Base-by-base conservation (phyloP, 1,284 basidiomycete species). In the Thecaphora thlaspeos region DNA sequence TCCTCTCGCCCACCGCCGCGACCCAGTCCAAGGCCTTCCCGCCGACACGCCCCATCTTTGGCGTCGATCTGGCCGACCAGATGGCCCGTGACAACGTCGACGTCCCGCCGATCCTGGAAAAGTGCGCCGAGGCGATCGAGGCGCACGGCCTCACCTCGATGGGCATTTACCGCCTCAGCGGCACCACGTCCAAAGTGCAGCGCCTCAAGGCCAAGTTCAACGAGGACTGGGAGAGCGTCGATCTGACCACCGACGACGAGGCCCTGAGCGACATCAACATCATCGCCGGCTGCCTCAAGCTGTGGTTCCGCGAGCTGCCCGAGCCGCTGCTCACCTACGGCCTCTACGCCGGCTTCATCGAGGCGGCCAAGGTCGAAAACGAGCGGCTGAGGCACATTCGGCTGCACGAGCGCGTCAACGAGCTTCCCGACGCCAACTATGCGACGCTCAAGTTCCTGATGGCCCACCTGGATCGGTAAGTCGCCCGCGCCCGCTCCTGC, bases 381-480 rank as follows among this genome's bases (percentile, higher is more conserved):
- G 82, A 26, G 43, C 53, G 43, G 28, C 10, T 51, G 43, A 90
- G 57, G 18, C 93, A 97, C 73, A 96, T 97, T 64, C 85, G 92
- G 45, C 81, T 98, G 54, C 94, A 99, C 73, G 94, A 98, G 77
- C 86, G 90, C 47, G 93, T 99, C 44, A 98, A 99, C 75, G 93
- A 96, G 68, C 82, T 99, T 46, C 95, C 94, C 3, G 94, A 99
- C 80, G 85, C 95, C 14, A 96, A 98, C 79, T 99, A 99, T 75
- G 91, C 95, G 1, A 96, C 94, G 1, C 82, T 98, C 48, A 97
- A 97, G 78, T 96, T 85, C 79, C 88, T 98, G 75, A 85, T 99
- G 84, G 91, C 88, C 11, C 94, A 98, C 80, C 80, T 99, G 56
- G 84, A 96, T 81, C 26, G 26, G 26, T 28, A 11, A 28, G 26